Conservation (phyloP, 192 early-diverging fungal genomes). For the Backusella tuberculispora region DNA sequence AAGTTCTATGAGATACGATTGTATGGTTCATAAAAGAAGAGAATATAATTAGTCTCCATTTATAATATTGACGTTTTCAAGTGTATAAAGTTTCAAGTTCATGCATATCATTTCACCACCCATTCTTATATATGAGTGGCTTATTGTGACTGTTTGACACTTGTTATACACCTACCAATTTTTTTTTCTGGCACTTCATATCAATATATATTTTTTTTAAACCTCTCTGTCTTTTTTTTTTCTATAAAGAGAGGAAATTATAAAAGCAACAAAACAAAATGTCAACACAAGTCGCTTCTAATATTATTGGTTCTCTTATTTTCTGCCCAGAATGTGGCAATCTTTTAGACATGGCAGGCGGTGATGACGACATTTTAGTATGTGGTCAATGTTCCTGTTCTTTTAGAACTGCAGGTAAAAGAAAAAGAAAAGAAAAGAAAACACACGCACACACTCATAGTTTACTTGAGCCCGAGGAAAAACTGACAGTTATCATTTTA, state of each 20-base stretch:
- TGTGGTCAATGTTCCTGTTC: conserved; percentile 82
- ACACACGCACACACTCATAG: neutral
- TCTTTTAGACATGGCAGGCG: conserved; percentile 85
- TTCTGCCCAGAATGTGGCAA: conserved; percentile 93
- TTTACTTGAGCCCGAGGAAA: neutral
- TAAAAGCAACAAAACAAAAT: neutral
- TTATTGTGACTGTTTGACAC: neutral
- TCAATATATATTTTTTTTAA: too few species aligned
- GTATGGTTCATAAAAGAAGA: too few species aligned
- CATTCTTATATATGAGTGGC: neutral
- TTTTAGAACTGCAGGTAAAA: conserved; percentile 61
- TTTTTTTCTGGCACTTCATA: neutral
- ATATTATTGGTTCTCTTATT: conserved; percentile 71
- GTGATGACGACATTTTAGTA: conserved; percentile 74
- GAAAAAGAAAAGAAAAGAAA: neutral
- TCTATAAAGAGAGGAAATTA: neutral
- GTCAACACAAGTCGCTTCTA: conserved; percentile 25
- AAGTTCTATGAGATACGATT: too few species aligned
- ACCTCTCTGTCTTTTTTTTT: neutral
- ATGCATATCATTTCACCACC: too few species aligned
- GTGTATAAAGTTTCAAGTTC: too few species aligned
- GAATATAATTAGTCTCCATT: too few species aligned
- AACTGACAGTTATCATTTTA: neutral
- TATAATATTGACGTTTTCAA: too few species aligned
- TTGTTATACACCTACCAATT: neutral